Evolutionary conservation across 805 yeast genomes (phyloP), one percentile per base, ranked within the genome.

Genomic region (Lachancea cidri): DNA sequence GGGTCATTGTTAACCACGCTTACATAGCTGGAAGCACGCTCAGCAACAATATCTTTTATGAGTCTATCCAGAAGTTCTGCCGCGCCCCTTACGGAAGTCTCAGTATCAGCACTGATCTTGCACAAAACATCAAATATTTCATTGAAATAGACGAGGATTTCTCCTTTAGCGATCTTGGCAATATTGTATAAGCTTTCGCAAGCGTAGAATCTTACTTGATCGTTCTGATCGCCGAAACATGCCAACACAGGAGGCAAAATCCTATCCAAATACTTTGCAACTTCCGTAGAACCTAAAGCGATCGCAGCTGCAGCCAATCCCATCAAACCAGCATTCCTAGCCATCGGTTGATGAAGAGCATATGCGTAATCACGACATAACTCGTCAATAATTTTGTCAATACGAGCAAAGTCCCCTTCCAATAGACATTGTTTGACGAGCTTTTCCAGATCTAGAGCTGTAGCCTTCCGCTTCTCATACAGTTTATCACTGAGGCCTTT

Each of bases 161-260:
- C 98, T 20, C 98, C 98, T 51, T 95, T 80, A 3, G 98, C 95
- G 16, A 93, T 94, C 57, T 93, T 93, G 35, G 98, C 95, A 35
- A 93, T 89, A 64, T 93, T 93, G 64, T 93, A 93, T 46, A 93
- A 71, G 36, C 95, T 83, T 57, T 93, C 98, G 66, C 98, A 93
- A 0, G 98, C 97, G 61, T 88, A 93, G 56, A 93, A 93, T 41
- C 98, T 73, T 6, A 93, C 98, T 50, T 95, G 77, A n/a, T 96
- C 91, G 60, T 93, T 96, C 45, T 93, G 96, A 57, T 93, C 98
- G 37, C 95, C 91, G 61, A 93, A 93, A 44, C 97, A 91, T 0
- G 96, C 91, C 52, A 93, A 70, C 11, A 93, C 95, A 0, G 98
- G 97, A 46, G 86, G 93, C 47, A 93, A 78, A 43, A 93, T 88